phyloP scores from a whole-genome alignment of 371 early-diverging fungal species.

The Mortierella sp. region DNA sequence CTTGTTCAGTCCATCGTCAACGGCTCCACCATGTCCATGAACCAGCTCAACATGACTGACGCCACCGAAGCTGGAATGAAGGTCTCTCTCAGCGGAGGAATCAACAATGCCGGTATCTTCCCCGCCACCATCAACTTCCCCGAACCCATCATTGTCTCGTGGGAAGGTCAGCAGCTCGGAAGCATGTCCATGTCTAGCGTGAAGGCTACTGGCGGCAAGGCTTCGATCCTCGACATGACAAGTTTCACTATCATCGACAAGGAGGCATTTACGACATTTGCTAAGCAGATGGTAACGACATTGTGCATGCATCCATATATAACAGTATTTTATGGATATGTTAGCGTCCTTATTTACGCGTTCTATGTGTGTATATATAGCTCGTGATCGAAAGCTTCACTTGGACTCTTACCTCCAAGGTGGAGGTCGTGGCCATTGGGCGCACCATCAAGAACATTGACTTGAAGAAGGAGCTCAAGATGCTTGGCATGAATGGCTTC shows the following conservation, averaged over 20 bases:
- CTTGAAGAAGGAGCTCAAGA: constrained; percentile 64
- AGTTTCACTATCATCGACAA: constrained; percentile 63
- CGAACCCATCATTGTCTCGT: constrained; percentile 59
- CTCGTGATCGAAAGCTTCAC: constrained; percentile 53
- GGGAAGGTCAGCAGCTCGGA: constrained; percentile 60
- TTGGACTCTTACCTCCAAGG: constrained; percentile 68
- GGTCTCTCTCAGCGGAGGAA: constrained; percentile 61
- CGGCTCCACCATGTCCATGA: constrained; percentile 60
- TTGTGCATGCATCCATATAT: too few species aligned
- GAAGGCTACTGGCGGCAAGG: constrained; percentile 62
- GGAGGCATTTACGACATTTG: constrained; percentile 61
- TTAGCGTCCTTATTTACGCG: not conserved
- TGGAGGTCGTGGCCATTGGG: constrained; percentile 64
- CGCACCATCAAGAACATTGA: constrained; percentile 51
- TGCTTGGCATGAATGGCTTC: constrained; percentile 64
- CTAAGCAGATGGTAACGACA: constrained; percentile 59
- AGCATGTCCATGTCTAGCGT: constrained; percentile 62
- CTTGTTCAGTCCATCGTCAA: constrained; percentile 67
- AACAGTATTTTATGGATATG: too few species aligned
- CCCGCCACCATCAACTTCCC: constrained; percentile 63
- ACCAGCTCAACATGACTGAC: constrained; percentile 61
- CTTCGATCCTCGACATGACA: constrained; percentile 57
- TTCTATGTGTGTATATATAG: constrained; percentile 1
- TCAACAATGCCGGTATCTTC: constrained; percentile 69
- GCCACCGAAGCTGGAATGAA: constrained; percentile 59